These are phyloP conservation scores for Rhizophagus clarus DNA, from an alignment of 192 early-diverging fungal genomes.

Conservation along the genomic window DNA sequence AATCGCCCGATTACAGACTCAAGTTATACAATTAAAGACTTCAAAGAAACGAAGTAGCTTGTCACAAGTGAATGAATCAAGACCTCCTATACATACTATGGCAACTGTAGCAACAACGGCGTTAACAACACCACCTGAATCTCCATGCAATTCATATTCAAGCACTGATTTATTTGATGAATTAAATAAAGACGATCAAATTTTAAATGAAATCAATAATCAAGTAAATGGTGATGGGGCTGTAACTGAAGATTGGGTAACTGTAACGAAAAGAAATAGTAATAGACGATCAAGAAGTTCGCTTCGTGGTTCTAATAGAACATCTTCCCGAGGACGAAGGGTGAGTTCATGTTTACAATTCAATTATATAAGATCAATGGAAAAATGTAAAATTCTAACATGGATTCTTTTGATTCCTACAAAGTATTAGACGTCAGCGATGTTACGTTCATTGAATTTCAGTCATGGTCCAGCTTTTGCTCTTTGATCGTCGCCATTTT, in stretches of 20 bases:
- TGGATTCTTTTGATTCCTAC: neutral
- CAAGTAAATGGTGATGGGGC: neutral
- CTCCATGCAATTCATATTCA: constrained; percentile 8
- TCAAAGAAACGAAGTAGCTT: neutral
- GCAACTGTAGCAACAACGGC: no score
- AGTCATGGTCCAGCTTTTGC: neutral
- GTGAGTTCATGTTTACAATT: no score
- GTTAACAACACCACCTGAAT: constrained; percentile 17
- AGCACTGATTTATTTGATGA: neutral
- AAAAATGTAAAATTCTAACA: neutral
- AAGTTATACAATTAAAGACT: neutral
- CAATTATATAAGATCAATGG: no score
- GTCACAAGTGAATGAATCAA: neutral
- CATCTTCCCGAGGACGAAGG: neutral
- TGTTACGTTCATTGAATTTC: neutral
- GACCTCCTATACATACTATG: neutral
- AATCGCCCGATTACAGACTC: neutral
- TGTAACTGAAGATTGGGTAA: constrained; percentile 17
- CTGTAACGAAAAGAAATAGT: constrained; percentile 5
- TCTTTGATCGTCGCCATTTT: neutral
- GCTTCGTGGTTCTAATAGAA: neutral
- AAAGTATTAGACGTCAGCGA: neutral
- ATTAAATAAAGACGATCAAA: neutral
- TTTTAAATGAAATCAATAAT: neutral
- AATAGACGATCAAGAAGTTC: neutral